phyloP scores from a whole-genome alignment of 2,329 filamentous ascomycete genomes.

The Epichloe sp. region DNA sequence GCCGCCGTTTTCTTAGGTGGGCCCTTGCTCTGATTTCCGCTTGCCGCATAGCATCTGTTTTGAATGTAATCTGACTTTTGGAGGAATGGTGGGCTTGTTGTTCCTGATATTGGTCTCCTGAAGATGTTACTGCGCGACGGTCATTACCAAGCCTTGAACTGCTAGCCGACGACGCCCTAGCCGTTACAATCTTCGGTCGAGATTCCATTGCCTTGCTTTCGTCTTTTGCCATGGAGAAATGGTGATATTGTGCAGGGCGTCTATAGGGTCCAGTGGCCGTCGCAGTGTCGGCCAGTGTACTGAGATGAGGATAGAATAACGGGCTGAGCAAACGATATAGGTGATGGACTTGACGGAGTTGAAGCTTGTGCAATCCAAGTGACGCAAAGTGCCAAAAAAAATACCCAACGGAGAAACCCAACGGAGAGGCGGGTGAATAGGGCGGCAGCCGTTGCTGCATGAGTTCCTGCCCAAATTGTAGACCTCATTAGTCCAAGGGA shows the following conservation, averaged over 20 bases:
- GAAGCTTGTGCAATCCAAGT: not conserved
- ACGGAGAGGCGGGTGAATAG: not conserved
- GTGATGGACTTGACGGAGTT: not conserved
- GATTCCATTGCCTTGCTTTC: not conserved
- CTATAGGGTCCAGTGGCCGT: no score
- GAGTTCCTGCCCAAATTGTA: not conserved
- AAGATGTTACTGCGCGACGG: not conserved
- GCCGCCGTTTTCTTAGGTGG: constrained; percentile 2
- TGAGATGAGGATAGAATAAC: not conserved
- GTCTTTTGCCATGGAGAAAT: not conserved
- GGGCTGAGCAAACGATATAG: not conserved
- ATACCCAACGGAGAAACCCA: not conserved
- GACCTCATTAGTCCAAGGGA: not conserved
- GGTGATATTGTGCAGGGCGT: not conserved
- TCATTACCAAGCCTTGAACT: not conserved
- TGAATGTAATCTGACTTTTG: not conserved
- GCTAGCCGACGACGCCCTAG: not conserved
- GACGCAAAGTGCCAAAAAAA: not conserved
- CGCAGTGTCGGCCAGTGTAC: not conserved
- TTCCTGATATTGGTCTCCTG: not conserved
- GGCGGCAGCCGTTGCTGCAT: not conserved
- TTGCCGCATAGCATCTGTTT: not conserved
- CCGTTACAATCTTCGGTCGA: not conserved
- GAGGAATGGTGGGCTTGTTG: not conserved
- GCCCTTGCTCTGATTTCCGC: constrained; percentile 2